Base-by-base conservation (phyloP, 2,329 filamentous ascomycete genomes). In the Cladosporium sp. region DNA sequence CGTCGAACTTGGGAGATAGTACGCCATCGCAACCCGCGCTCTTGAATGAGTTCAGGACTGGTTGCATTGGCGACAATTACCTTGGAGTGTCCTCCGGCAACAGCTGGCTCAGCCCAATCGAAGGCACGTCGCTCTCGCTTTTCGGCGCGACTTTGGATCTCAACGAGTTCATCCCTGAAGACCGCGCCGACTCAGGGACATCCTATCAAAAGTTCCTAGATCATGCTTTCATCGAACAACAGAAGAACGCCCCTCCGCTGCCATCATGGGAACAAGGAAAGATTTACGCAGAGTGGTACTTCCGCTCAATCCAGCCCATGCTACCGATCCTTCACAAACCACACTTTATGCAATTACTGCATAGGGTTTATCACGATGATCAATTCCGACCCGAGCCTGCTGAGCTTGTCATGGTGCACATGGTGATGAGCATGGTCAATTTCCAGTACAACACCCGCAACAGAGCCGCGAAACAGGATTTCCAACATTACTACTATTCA, bases 81-180 rank as follows among this genome's bases (percentile, higher is more conserved):
- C 73, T 88, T 3, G 85, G 85, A 32, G 81, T 79, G 15, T 78
- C 78, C 2, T 75, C 78, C 6, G 80, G 84, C 49, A 81, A 79
- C 57, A 78, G 79, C 7, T 80, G 82, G 43, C 69, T 90, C 32
- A 88, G 83, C 67, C 83, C 85, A 7, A 85, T 91, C 62, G 84
- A 84, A 59, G 87, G 86, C 40, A 90, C 85, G 0, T 82, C 80
- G 7, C 72, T 93, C n/a, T 84, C 86, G 1, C 80, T 94, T 47
- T 80, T 93, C 36, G 88, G 88, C 29, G 86, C 85, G 58, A 84
- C 86, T 39, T 85, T 93, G 59, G 86, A 94, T 66, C 79, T 92
- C 36, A 82, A 85, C 11, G 81, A 84, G 38, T 89, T 88, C 60
- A 78, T 84, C 40, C 80, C 78, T 1, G 75, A 81, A 64, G 80